These are phyloP conservation scores for Gelatoporia subvermispora DNA, from an alignment of 768 basidiomycete species.

Conservation along the genomic window DNA sequence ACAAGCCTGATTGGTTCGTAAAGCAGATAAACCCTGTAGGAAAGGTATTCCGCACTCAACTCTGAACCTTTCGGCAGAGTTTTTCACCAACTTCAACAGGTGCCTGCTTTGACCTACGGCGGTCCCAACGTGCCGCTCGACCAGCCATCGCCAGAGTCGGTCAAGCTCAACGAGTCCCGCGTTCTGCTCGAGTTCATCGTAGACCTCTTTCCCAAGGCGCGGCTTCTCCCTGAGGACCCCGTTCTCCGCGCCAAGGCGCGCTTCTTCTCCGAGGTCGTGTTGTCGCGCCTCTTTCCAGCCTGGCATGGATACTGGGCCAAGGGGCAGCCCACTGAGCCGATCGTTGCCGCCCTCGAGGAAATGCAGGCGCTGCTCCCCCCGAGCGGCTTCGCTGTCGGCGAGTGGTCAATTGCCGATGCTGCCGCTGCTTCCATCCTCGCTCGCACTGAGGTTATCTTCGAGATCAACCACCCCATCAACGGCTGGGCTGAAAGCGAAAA, in stretches of 20 bases:
- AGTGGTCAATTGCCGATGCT: too few relatives aligned
- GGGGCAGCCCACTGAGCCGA: conserved; percentile 32
- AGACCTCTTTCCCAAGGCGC: conserved; percentile 45
- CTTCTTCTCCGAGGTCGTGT: conserved; percentile 57
- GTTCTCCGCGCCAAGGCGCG: conserved; percentile 52
- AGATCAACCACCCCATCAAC: too few relatives aligned
- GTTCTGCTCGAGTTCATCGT: conserved; percentile 63
- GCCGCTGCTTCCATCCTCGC: too few relatives aligned
- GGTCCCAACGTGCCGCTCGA: conserved; percentile 53
- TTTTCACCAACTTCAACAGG: conserved; percentile 25
- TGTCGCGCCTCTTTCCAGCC: conserved; percentile 38
- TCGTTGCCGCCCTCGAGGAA: conserved; percentile 39
- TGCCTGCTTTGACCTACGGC: conserved; percentile 59
- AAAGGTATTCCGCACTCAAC: neutral
- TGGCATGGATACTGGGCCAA: conserved; percentile 31
- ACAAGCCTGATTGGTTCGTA: conserved; percentile 4
- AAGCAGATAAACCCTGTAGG: conserved; percentile 3
- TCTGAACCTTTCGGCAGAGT: neutral
- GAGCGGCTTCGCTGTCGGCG: conserved; percentile 38
- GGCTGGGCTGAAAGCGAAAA: too few relatives aligned
- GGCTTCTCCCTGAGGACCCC: conserved; percentile 49
- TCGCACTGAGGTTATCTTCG: too few relatives aligned
- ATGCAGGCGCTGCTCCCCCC: conserved; percentile 45
- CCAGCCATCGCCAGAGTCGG: conserved; percentile 50
- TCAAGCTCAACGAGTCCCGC: conserved; percentile 58